Evolutionary conservation across 2,329 filamentous ascomycete genomes (phyloP), one percentile per base, ranked within the genome.

Genomic region (Byssothecium circinans): DNA sequence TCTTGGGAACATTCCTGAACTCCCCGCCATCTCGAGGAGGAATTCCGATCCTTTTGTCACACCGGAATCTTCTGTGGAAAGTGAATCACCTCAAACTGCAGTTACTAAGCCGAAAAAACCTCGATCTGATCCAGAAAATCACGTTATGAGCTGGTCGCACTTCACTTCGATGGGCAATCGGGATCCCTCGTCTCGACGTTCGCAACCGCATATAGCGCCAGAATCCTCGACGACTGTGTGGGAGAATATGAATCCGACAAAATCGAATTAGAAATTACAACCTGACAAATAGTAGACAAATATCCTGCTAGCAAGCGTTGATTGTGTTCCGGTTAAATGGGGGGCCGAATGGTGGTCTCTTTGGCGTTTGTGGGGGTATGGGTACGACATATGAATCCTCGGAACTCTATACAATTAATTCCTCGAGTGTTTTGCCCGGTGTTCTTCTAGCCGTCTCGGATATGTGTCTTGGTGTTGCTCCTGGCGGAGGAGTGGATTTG

Each of bases 81-180:
- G 6, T 23, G 20, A 19, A 34, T 8, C 14, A 15, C 10, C 18
- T 4, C 30, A 49, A 39, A 41, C 37, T 47, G 36, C 17, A 36
- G 37, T 11, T 42, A 39, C 5, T 35, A 36, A 33, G 47, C 37
- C 15, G 38, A 47, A 20, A 34, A 29, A 6, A 29, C 38, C 23
- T 8, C 27, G 19, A 15, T 36, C 11, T 22, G 45, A 52, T n/a
- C 20, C 36, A 1, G 29, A 46, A 15, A 36, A 53, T 27, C 50
- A 56, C 41, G 47, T 57, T 4, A 49, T 56, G 50, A 58, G 56
- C 29, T 58, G 54, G 54, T 32, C 52, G 32, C 43, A 55, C 17
- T 43, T 39, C 41, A 53, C 51, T 38, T 58, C 58, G 8, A 47
- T 48, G 23, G 50, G 50, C 1, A 56, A 45, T 20, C 37, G 43